Evolutionary conservation across 1,139 yeast species (phyloP).

Genomic region (Pichia sp.): DNA sequence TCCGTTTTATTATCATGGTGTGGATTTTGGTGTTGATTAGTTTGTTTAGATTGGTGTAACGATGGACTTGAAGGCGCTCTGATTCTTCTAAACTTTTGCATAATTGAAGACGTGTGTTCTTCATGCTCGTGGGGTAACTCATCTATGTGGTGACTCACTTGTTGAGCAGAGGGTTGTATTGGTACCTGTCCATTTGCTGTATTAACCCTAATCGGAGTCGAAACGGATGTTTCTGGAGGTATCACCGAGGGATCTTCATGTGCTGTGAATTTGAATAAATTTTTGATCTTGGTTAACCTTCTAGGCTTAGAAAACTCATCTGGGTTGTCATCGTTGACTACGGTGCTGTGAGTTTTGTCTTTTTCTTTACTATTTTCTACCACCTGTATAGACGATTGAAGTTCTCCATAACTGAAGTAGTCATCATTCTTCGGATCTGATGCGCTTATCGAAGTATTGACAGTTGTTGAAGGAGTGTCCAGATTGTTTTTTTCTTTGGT

Average conservation of each 20-base stretch:
- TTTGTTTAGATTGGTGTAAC: constrained; percentile 9
- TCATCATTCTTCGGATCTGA: constrained; percentile 3
- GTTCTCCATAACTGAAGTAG: neutral
- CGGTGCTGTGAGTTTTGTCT: neutral
- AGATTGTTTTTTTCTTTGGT: constrained; percentile 13
- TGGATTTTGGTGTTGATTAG: constrained; percentile 4
- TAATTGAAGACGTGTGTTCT: constrained; percentile 23
- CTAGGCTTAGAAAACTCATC: constrained; percentile 22
- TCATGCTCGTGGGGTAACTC: constrained; percentile 11
- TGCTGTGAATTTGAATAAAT: constrained; percentile 25
- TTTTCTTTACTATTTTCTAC: neutral
- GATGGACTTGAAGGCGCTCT: constrained; percentile 33
- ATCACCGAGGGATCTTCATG: neutral
- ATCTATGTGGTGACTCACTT: neutral
- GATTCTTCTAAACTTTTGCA: constrained; percentile 31
- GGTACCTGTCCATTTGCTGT: neutral
- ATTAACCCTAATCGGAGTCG: neutral
- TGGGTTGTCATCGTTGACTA: constrained; percentile 14
- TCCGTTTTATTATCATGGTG: constrained; percentile 3
- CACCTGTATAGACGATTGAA: neutral
- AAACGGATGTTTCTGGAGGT: neutral
- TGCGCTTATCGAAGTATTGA: neutral
- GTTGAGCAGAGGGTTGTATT: neutral
- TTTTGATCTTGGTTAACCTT: constrained; percentile 29
- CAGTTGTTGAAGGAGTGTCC: constrained; percentile 11